A percentile compares a stretch with the other conserved stretches of the same genome.
phyloP scores from a whole-genome alignment of 164 flowering plant genomes.

The Cinnamomum chago region DNA sequence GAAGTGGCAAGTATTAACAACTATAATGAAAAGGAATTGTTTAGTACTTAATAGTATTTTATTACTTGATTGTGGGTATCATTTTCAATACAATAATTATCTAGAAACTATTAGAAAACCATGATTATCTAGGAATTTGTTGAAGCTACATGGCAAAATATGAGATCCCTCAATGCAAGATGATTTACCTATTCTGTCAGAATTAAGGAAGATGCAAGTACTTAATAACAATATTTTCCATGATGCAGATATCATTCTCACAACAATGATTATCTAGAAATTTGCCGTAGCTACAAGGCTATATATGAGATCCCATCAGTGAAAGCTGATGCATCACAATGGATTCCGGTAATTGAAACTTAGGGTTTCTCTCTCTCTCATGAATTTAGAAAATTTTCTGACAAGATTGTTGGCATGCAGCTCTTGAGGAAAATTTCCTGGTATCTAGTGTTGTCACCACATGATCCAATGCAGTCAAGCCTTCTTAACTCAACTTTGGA shows the following conservation, averaged over 20 bases:
- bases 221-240: not conserved
- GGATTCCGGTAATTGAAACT: conserved; percentile 65
- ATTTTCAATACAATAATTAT: no score
- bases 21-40: no score
- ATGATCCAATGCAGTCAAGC: conserved; percentile 98
- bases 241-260: conserved; percentile 69
- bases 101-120: no score
- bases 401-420: conserved; percentile 25
- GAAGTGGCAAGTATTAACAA: no score
- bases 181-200: no score
- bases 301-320: conserved; percentile 89
- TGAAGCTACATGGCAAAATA: no score
- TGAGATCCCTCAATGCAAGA: no score
- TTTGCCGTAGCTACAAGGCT: conserved; percentile 87
- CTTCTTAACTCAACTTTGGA: conserved; percentile 86
- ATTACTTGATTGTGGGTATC: no score
- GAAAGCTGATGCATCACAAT: conserved; percentile 61
- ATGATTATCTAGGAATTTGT: no score
- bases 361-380: not conserved
- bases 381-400: not conserved
- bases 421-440: conserved; percentile 90
- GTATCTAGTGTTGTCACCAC: conserved; percentile 79
- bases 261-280: conserved; percentile 86
- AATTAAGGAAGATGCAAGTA: not conserved
- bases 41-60: no score